Conservation (phyloP, 768 basidiomycete genomes). For the Rhodotorula diobovata region DNA sequence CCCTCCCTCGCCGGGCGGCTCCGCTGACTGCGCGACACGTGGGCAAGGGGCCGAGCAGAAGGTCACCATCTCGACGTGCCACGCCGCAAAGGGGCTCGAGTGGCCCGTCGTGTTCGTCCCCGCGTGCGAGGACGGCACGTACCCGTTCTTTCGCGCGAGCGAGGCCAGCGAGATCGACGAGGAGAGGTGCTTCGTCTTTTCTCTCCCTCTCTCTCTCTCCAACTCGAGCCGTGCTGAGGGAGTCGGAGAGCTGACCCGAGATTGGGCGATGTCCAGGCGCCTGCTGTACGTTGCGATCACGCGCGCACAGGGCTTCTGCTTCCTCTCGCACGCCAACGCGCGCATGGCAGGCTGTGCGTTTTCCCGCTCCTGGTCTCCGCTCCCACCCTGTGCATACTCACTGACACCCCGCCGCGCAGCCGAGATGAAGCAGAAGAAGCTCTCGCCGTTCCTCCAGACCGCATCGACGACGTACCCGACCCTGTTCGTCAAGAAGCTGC, state of each 20-base stretch:
- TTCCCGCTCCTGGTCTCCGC: neutral
- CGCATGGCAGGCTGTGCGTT: conserved; percentile 45
- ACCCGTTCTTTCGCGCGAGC: conserved; percentile 62
- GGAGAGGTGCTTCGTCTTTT: conserved; percentile 57
- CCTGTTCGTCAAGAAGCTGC: conserved; percentile 54
- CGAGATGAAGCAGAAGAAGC: conserved; percentile 53
- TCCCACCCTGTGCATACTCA: neutral
- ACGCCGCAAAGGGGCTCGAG: conserved; percentile 84
- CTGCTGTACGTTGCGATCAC: conserved; percentile 86
- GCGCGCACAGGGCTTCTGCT: conserved; percentile 62
- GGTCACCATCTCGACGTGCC: conserved; percentile 79
- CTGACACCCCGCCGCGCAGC: conserved; percentile 44
- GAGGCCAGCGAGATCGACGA: conserved; percentile 68
- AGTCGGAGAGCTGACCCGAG: neutral
- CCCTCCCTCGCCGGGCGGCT: too few species aligned
- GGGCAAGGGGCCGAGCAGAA: too few species aligned
- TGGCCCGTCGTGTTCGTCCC: conserved; percentile 86
- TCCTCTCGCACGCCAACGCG: conserved; percentile 43
- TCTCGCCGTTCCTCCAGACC: conserved; percentile 60
- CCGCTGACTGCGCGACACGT: neutral
- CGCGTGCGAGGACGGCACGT: conserved; percentile 58
- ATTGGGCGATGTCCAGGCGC: conserved; percentile 57
- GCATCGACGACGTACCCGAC: conserved; percentile 50
- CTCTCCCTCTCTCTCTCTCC: too few species aligned
- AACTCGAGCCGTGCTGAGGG: neutral